Conservation (phyloP, 2,329 filamentous ascomycete species). For the Claviceps sp. region DNA sequence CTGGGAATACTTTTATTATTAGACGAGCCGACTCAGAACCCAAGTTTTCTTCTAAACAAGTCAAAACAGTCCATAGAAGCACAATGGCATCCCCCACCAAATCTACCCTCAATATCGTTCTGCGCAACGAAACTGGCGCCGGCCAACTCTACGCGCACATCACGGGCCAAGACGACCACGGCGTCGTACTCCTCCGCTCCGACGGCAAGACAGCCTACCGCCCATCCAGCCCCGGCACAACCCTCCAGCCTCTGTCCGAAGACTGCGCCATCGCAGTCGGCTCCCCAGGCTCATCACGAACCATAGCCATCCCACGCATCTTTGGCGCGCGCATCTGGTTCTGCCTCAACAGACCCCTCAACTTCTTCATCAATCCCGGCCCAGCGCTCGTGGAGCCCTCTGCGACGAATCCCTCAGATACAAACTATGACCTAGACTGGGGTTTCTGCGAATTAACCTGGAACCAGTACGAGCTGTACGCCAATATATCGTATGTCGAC, state of each 20-base stretch:
- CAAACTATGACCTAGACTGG: conserved; percentile 50
- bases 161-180: conserved; percentile 47
- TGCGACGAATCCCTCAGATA: conserved; percentile 50
- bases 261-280: conserved; percentile 54
- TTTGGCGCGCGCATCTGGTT: conserved; percentile 64
- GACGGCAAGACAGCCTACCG: conserved; percentile 55
- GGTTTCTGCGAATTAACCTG: conserved; percentile 58
- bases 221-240: conserved; percentile 41
- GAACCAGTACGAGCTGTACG: conserved; percentile 46
- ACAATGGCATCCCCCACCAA: conserved; percentile 25
- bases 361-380: conserved; percentile 57
- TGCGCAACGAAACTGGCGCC: conserved; percentile 53
- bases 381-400: conserved; percentile 64
- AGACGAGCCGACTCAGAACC: too few relatives aligned
- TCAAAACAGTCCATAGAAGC: not conserved
- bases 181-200: conserved; percentile 46
- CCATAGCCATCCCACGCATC: conserved; percentile 53
- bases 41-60: too few relatives aligned
- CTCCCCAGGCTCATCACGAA: conserved; percentile 42
- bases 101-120: conserved; percentile 37
- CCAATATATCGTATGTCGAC: conserved; percentile 63
- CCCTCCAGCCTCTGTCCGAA: conserved; percentile 35
- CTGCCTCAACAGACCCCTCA: conserved; percentile 43
- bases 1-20: too few relatives aligned
- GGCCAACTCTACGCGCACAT: conserved; percentile 50